Base-by-base conservation (phyloP, 371 early-diverging fungal species). In the Mortierella sp. region DNA sequence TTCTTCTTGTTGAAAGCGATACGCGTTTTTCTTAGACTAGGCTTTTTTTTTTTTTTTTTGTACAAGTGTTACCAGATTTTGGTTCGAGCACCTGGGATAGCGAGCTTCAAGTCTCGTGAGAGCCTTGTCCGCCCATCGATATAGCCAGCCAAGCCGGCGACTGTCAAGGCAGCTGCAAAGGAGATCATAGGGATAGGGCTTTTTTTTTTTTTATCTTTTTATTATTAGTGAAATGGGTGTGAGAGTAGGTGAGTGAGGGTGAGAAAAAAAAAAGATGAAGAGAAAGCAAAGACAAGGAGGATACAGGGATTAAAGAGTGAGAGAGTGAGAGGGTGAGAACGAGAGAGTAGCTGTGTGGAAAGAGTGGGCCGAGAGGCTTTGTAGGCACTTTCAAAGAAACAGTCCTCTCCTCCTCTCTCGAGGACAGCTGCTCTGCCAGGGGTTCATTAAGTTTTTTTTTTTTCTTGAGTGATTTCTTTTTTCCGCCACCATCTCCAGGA, bases 71-170 rank as follows among this genome's bases (percentile, higher is more conserved):
- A 68, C 68, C 61, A 68, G 18, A 28, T 12, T 9, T 52, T 70
- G 7, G 63, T 45, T 18, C 45, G 48, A 29, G 64, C 43, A 4
- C 64, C 70, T 3, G 64, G 70, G 45, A 64, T 28, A n/a, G 45
- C 60, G 52, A 64, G 30, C 12, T 18, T 52, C 16, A 70, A 46
- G 44, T 70, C 70, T 25, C 70, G 64, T 9, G 64, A 70, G 18
- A 70, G 29, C 15, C 70, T 62, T 15, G 64, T 51, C 29, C 60
- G 11, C 28, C 70, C 64, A 26, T 70, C 70, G 44, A 70, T 45
- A 30, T 70, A 70, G 30, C 63, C 45, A 25, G 47, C 70, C 21
- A 51, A 45, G 1, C 64, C 63, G 15, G 52, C 21, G 46, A 70
- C 59, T 2, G 58, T 59, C 19, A 70, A 58, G 12, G 64, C 64